phyloP scores from a whole-genome alignment of 805 yeast genomes.

The Starmerella roubikii region DNA sequence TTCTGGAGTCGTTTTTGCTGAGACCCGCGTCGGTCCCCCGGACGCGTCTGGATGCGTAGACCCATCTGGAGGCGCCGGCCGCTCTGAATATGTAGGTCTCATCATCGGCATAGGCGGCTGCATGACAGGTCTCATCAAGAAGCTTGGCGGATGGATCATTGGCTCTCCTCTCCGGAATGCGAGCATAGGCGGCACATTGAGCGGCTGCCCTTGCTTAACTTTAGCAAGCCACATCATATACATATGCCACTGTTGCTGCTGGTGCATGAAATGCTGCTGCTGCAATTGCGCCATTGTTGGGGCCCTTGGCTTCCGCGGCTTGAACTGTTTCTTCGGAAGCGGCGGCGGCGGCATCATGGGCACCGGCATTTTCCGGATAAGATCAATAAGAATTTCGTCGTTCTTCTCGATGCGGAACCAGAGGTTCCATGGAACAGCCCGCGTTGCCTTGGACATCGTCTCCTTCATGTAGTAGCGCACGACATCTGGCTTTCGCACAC shows the following conservation, averaged over 20 bases:
- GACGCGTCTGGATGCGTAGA: too few species aligned
- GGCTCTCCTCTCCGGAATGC: conserved; percentile 5
- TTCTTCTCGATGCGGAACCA: conserved; percentile 57
- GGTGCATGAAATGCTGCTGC: background rate
- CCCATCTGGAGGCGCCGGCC: too few species aligned
- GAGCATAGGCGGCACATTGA: background rate
- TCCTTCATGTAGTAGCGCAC: conserved; percentile 51
- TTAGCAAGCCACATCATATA: conserved; percentile 1
- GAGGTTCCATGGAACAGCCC: conserved; percentile 47
- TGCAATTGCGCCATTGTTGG: conserved; percentile 3
- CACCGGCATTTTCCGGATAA: conserved; percentile 15
- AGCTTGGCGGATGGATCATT: conserved; percentile 2
- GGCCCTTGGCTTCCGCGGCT: conserved; percentile 14
- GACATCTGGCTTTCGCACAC: conserved; percentile 44
- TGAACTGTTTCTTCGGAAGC: conserved; percentile 9
- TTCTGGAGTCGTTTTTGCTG: too few species aligned
- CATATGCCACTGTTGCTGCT: background rate
- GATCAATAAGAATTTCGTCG: conserved; percentile 23
- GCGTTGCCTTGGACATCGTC: conserved; percentile 44
- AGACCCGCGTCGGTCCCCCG: too few species aligned
- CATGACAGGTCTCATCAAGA: background rate
- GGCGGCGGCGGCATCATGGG: conserved; percentile 15
- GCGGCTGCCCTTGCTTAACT: conserved; percentile 9
- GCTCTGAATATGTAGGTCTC: too few species aligned
- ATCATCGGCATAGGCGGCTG: background rate